Evolutionary conservation across 495 filamentous ascomycete species (phyloP).

Genomic region (Aspergillus wentii): DNA sequence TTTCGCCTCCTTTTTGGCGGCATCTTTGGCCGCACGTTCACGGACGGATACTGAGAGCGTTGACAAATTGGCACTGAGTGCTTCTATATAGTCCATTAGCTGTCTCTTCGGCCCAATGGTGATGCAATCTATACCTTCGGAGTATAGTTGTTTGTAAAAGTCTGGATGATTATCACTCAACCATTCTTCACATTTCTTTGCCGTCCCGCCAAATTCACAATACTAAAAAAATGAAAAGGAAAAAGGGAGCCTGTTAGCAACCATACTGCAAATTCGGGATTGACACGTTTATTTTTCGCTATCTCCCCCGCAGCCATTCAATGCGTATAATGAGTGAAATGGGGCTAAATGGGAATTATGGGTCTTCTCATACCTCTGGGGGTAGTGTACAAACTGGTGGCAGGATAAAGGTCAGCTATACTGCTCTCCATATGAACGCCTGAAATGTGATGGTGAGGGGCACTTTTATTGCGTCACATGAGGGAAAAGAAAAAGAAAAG

Average conservation of each 20-base stretch:
- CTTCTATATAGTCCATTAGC: slow-evolving; percentile 50
- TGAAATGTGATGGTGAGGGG: slow-evolving; percentile 2
- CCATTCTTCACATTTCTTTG: slow-evolving; percentile 98
- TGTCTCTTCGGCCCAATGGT: background rate
- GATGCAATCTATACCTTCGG: too few relatives aligned
- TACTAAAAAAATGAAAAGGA: slow-evolving; percentile 71
- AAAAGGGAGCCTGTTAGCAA: slow-evolving; percentile 1
- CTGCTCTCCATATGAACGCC: too few relatives aligned
- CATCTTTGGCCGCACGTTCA: slow-evolving; percentile 89
- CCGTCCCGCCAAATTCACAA: slow-evolving; percentile 96
- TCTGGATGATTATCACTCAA: slow-evolving; percentile 67
- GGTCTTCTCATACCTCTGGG: slow-evolving; percentile 67
- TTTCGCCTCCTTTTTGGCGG: slow-evolving; percentile 90
- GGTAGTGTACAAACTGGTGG: slow-evolving; percentile 81
- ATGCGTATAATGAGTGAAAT: too few relatives aligned
- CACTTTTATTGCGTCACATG: slow-evolving; percentile 6
- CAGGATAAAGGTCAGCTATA: slow-evolving; percentile 4
- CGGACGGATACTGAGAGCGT: slow-evolving; percentile 82
- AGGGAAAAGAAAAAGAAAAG: slow-evolving; percentile 7
- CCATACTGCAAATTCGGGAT: background rate
- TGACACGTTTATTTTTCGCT: too few relatives aligned
- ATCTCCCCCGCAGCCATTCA: too few relatives aligned
- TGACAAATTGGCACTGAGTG: slow-evolving; percentile 73
- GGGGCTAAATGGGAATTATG: background rate
- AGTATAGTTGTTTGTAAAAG: slow-evolving; percentile 76